A percentile compares a stretch with the other conserved stretches of the same genome.
phyloP scores from a whole-genome alignment of 129 eudicot genomes.

The Calendula officinalis region DNA sequence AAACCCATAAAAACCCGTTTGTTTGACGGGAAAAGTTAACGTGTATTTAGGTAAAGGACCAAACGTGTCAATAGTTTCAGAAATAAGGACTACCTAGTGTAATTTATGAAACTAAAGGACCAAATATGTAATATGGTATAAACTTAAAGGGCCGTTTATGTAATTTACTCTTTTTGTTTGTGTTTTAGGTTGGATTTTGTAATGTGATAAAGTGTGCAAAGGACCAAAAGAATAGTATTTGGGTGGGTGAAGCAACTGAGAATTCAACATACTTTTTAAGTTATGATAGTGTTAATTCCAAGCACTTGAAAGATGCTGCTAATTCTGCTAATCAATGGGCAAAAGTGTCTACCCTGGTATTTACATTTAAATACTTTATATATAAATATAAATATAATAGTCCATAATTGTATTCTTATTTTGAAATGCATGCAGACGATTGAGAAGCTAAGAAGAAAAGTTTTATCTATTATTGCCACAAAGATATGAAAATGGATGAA shows the following conservation, averaged over 20 bases:
- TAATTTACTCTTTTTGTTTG: too few species aligned
- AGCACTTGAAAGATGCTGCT: conserved; percentile 66
- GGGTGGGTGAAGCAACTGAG: conserved; percentile 96
- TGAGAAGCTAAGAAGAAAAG: conserved; percentile 53
- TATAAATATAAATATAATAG: not conserved
- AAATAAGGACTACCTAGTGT: too few species aligned
- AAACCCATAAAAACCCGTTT: too few species aligned
- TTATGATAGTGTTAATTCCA: conserved; percentile 44
- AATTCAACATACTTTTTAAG: conserved; percentile 65
- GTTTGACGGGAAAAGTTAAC: too few species aligned
- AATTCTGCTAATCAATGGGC: conserved; percentile 62
- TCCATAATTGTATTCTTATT: not conserved
- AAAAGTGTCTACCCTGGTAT: conserved; percentile 55
- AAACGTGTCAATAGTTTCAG: too few species aligned
- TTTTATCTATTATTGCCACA: conserved; percentile 49
- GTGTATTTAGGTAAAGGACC: too few species aligned
- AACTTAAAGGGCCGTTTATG: too few species aligned
- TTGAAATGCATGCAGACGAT: conserved; percentile 52
- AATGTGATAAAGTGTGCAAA: conserved; percentile 69
- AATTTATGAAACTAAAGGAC: not conserved
- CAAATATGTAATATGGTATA: not conserved
- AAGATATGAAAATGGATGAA: conserved; percentile 16
- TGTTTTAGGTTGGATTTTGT: conserved; percentile 71
- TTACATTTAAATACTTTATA: not conserved
- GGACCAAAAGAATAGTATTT: conserved; percentile 57